Conservation (phyloP, 2,329 filamentous ascomycete genomes). For the Moelleriella libera region DNA sequence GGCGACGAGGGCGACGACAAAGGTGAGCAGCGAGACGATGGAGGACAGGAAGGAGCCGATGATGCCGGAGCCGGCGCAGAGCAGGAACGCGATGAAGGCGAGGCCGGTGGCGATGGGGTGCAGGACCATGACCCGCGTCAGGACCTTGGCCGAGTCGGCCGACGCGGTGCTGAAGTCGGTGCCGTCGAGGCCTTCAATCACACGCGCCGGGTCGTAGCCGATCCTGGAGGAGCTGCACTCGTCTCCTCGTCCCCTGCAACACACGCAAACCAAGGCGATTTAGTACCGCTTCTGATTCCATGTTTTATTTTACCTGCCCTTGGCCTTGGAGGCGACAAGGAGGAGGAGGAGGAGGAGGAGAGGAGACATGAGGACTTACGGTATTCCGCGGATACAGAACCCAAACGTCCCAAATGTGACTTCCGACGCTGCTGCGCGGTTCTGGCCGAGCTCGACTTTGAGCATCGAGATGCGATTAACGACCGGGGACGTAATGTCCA, state of each 20-base stretch:
- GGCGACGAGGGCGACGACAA: conserved; percentile 35
- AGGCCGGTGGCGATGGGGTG: conserved; percentile 46
- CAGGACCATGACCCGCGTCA: conserved; percentile 47
- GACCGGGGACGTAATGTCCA: conserved; percentile 44
- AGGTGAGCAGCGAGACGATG: conserved; percentile 32
- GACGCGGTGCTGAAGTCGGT: conserved; percentile 27
- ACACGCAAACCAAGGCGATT: no score
- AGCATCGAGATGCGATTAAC: conserved; percentile 39
- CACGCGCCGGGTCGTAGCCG: conserved; percentile 39
- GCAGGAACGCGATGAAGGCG: conserved; percentile 43
- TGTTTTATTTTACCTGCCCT: no score
- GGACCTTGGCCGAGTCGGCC: conserved; percentile 27
- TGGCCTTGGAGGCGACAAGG: neutral
- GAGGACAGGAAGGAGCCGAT: conserved; percentile 38
- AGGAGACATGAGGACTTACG: conserved; percentile 9
- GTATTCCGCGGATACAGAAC: conserved; percentile 28
- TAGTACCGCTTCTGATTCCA: no score
- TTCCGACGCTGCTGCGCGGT: conserved; percentile 16
- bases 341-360: neutral
- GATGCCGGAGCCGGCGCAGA: conserved; percentile 36
- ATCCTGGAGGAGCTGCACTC: conserved; percentile 32
- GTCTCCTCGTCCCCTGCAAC: conserved; percentile 19
- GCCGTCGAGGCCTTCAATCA: conserved; percentile 24
- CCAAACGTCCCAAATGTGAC: conserved; percentile 48
- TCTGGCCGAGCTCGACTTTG: conserved; percentile 29